Evolutionary conservation across 305 asterid genomes (phyloP).

Genomic region (Rubia tinctorum): DNA sequence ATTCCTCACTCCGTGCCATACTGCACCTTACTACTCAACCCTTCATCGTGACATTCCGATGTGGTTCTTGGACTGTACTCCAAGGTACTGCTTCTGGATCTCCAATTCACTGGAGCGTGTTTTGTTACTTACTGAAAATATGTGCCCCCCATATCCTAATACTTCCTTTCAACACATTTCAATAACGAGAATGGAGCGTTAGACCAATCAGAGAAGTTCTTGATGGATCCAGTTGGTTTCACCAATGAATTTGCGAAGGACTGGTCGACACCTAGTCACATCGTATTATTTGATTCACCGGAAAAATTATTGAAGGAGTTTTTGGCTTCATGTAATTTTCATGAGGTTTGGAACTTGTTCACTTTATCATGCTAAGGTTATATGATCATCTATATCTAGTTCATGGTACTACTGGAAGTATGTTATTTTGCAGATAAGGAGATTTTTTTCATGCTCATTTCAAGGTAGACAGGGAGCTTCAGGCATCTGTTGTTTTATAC

Average conservation of each 20-base stretch:
- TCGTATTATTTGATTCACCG: conserved; percentile 74
- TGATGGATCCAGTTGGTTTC: conserved; percentile 62
- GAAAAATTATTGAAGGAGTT: conserved; percentile 65
- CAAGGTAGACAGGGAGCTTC: conserved; percentile 97
- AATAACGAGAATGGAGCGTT: conserved; percentile 55
- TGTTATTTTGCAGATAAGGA: conserved; percentile 43
- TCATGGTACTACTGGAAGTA: conserved; percentile 15
- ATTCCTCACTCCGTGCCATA: conserved; percentile 88
- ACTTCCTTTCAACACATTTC: conserved; percentile 3
- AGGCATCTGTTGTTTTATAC: conserved; percentile 70
- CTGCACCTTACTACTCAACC: conserved; percentile 94
- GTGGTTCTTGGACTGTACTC: conserved; percentile 97
- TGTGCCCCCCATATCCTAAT: conserved; percentile 8
- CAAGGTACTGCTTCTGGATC: conserved; percentile 42
- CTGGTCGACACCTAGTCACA: conserved; percentile 86
- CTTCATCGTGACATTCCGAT: conserved; percentile 71
- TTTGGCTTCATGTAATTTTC: conserved; percentile 51
- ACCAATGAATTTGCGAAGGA: conserved; percentile 36
- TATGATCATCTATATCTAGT: background rate
- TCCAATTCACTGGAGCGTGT: background rate
- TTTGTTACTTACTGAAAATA: background rate
- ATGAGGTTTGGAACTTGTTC: conserved; percentile 46
- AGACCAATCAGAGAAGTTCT: conserved; percentile 80
- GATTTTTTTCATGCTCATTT: conserved; percentile 96
- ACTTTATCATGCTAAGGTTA: conserved; percentile 2